Evolutionary conservation across 1,284 basidiomycete species (phyloP).

Genomic region (Ustilago vetiveriae): DNA sequence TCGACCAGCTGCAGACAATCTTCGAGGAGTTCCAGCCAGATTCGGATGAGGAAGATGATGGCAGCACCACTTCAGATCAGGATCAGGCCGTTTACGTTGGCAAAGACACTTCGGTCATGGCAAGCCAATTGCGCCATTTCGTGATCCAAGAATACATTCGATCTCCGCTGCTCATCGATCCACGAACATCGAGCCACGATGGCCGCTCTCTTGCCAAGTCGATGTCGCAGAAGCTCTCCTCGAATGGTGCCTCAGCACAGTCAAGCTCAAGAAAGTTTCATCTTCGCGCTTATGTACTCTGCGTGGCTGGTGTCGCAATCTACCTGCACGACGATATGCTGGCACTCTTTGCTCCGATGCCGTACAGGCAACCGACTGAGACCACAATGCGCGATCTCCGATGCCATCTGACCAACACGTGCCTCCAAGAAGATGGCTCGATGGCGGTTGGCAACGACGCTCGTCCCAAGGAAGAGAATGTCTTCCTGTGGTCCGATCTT

Average conservation of each 20-base stretch:
- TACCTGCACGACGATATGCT: conserved; percentile 81
- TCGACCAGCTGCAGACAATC: conserved; percentile 78
- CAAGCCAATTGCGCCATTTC: conserved; percentile 90
- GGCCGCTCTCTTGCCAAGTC: neutral
- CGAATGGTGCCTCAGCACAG: neutral
- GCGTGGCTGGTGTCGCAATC: conserved; percentile 70
- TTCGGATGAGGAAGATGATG: conserved; percentile 69
- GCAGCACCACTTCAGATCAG: conserved; percentile 55
- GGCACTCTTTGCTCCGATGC: conserved; percentile 76
- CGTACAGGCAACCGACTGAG: conserved; percentile 42
- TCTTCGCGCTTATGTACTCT: conserved; percentile 89
- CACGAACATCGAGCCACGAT: neutral
- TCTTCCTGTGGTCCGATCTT: conserved; percentile 51
- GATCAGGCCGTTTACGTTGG: conserved; percentile 17
- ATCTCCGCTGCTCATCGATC: conserved; percentile 40
- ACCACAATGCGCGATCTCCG: conserved; percentile 72
- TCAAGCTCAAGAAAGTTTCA: conserved; percentile 76
- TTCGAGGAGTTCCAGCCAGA: conserved; percentile 84
- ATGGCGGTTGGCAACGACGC: conserved; percentile 49
- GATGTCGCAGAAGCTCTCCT: conserved; percentile 7
- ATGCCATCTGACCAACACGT: conserved; percentile 94
- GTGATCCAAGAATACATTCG: conserved; percentile 82
- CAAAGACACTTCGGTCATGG: conserved; percentile 59
- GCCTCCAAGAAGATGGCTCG: conserved; percentile 74
- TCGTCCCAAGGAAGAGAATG: conserved; percentile 53